Percentiles rank a stretch among this genome's conserved stretches.
These are phyloP conservation scores for Ceratocystis colombiana DNA, from an alignment of 2,329 filamentous ascomycete genomes.

Conservation along the genomic window DNA sequence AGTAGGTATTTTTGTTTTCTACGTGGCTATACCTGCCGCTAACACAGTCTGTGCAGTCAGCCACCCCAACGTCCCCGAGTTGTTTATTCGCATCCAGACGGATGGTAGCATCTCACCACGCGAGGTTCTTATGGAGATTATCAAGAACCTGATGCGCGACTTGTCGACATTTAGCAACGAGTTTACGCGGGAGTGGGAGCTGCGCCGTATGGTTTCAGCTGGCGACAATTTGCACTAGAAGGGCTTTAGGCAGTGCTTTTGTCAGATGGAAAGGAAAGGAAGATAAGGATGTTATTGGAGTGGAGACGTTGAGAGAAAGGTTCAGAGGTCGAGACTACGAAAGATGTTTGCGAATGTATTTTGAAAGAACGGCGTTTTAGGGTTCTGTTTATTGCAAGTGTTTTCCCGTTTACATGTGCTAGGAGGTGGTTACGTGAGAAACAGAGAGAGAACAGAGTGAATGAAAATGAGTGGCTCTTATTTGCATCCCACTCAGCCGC, in stretches of 20 bases:
- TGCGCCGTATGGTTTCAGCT: constrained; percentile 71
- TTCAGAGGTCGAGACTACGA: neutral
- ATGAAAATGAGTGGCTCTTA: neutral
- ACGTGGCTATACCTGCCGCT: neutral
- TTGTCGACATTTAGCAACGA: constrained; percentile 71
- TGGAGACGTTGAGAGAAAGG: neutral
- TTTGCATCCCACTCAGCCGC: neutral
- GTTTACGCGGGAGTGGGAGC: constrained; percentile 85
- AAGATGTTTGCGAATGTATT: neutral
- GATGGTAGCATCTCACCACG: constrained; percentile 83
- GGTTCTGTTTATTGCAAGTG: constrained; percentile 9
- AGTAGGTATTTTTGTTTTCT: constrained; percentile 39
- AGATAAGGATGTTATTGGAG: neutral
- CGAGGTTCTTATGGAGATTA: constrained; percentile 71
- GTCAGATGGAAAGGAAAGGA: neutral
- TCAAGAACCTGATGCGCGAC: constrained; percentile 71
- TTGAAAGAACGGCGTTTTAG: constrained; percentile 17
- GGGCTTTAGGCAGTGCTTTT: neutral
- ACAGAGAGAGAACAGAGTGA: no score
- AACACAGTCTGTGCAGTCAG: constrained; percentile 35
- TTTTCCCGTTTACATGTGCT: neutral
- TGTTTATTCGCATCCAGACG: constrained; percentile 74
- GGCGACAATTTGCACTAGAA: constrained; percentile 37
- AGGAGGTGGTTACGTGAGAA: neutral
- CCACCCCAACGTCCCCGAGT: constrained; percentile 52